Conservation (phyloP, 148 eudicot genomes). For the Pouteria glomerata region DNA sequence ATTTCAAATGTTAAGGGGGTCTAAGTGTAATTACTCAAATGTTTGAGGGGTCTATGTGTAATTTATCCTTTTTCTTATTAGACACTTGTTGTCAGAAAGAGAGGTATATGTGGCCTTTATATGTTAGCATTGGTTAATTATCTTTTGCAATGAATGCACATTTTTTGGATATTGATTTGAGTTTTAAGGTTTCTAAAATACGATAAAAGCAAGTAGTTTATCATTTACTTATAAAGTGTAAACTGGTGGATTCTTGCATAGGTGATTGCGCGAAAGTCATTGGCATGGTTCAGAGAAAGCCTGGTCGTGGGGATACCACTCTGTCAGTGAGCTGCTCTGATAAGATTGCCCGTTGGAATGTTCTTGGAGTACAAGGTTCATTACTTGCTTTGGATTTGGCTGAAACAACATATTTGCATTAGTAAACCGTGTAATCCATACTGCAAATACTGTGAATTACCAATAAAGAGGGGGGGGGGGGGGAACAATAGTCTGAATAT, state of each 20-base stretch:
- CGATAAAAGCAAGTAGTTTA: neutral
- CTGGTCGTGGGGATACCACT: slow-evolving; percentile 91
- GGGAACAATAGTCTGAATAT: neutral
- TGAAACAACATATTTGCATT: neutral
- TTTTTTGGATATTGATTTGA: neutral
- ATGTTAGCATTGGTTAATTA: neutral
- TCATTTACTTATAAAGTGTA: neutral
- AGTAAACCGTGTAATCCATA: neutral
- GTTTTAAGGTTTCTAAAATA: neutral
- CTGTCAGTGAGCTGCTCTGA: slow-evolving; percentile 97
- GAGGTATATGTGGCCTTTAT: neutral
- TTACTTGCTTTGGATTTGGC: neutral
- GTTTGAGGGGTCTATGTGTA: too few relatives aligned
- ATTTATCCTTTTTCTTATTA: too few relatives aligned
- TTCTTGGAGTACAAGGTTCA: slow-evolving; percentile 87
- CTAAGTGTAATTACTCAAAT: too few relatives aligned
- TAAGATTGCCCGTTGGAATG: slow-evolving; percentile 97
- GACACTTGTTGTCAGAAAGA: slow-evolving; percentile 4
- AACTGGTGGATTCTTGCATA: slow-evolving; percentile 12
- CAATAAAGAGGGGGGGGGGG: too few relatives aligned
- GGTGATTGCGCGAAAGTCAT: slow-evolving; percentile 28
- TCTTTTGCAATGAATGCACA: neutral
- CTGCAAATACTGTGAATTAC: neutral
- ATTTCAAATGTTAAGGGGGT: too few relatives aligned
- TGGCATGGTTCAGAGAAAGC: slow-evolving; percentile 86